These are phyloP conservation scores for Carex sylvatica DNA, from an alignment of 202 grass and related monocot species.

Conservation along the genomic window DNA sequence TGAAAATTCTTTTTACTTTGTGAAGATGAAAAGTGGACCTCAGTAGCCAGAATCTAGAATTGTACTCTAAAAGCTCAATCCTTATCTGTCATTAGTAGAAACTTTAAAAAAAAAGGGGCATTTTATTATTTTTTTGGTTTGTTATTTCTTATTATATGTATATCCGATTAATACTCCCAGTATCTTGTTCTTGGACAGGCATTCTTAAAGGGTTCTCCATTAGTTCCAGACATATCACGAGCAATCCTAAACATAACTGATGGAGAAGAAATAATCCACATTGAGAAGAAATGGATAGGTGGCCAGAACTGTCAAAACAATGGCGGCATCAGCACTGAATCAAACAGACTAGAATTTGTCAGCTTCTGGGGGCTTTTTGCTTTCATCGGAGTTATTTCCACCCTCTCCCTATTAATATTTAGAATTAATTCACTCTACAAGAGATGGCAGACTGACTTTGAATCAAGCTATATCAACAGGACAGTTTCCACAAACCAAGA, in stretches of 20 bases:
- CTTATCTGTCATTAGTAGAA: no score
- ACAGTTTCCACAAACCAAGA: no score
- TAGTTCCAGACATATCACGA: constrained; percentile 44
- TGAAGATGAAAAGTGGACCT: no score
- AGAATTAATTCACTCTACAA: background rate
- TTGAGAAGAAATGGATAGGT: constrained; percentile 56
- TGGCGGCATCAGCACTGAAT: constrained; percentile 9
- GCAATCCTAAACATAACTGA: constrained; percentile 61
- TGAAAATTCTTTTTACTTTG: no score
- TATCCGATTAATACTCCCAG: no score
- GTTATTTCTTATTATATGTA: no score
- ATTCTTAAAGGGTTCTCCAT: constrained; percentile 46
- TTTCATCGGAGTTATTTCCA: constrained; percentile 34
- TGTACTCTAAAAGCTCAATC: no score
- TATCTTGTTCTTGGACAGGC: constrained; percentile 34
- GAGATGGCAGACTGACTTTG: no score
- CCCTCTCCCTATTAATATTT: constrained; percentile 8
- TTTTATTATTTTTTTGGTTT: no score
- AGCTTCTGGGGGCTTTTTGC: constrained; percentile 41
- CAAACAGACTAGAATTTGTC: constrained; percentile 25
- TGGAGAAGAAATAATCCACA: constrained; percentile 34
- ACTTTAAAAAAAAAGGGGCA: no score
- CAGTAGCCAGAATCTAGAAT: background rate
- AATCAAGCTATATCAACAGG: no score
- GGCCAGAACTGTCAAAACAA: constrained; percentile 38